Evolutionary conservation across 306 rosid genomes (phyloP), one percentile per base, ranked within the genome.

Genomic region (Prunus mira): DNA sequence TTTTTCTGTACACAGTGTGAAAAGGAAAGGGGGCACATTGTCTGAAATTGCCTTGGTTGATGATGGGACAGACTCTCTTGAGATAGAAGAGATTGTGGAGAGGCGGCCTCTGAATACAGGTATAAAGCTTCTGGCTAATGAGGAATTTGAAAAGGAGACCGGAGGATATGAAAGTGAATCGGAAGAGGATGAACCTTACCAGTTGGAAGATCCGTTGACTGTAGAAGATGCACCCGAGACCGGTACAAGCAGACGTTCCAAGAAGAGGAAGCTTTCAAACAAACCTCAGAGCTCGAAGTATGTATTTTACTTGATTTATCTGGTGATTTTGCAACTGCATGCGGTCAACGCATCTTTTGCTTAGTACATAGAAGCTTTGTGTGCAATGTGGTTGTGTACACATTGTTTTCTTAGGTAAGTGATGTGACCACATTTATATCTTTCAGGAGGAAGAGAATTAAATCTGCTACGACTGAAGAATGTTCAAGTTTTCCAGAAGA

Each of bases 361-460:
- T 55, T 38, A 34, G 9, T 65, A 34, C 15, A 10, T 64, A 18
- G 24, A 30, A 64, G 3, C 22, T 32, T 32, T 32, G 3, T 38
- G 63, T 11, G 65, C 18, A 8, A 20, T 41, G 66, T 19, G 17
- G 22, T 72, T n/a, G 14, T 9, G 3, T 34, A 12, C n/a, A 55
- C 1, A 12, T 54, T n/a, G 9, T 3, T 58, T 20, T 11, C 45
- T 34, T 34, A 34, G 41, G 41, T 34, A 34, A 1, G 6, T 34
- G 41, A 25, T 15, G 13, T 76, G 64, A 18, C 34, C 52, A 50
- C 80, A 15, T 83, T 69, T 60, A 73, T 74, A 51, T 49, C 24
- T 83, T 51, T 52, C 83, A 92, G 98, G 85, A 81, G 81, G 88
- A 93, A 93, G 91, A 91, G 84, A 88, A 91, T 49, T 79, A 93